Evolutionary conservation across 202 grass and related monocot species (phyloP), one percentile per base, ranked within the genome.

Genomic region (Panicum virgatum): DNA sequence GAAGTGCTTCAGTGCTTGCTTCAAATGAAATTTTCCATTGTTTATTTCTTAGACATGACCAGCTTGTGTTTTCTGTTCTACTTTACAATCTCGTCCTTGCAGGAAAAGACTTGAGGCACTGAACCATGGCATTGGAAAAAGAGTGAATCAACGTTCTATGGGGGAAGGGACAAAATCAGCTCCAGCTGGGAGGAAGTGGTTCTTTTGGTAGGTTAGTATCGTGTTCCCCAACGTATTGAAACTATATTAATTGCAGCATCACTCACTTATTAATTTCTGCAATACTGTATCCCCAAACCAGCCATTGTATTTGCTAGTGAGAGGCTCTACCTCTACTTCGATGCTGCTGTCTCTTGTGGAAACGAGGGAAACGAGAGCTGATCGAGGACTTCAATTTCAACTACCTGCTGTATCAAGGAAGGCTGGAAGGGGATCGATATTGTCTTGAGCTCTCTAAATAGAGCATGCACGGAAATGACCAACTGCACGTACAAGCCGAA

Each of bases 61-160:
- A 52, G 9, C 16, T n/a, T n/a, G n/a, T n/a, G n/a, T n/a, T n/a
- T n/a, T n/a, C n/a, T n/a, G n/a, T n/a, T n/a, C n/a, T n/a, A 61
- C 32, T 64, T 48, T 53, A 10, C 32, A 50, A 23, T 81, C 16
- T 54, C 45, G 2, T 73, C 32, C 76, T n/a, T 83, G 30, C 68
- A 97, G 93, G 63, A 93, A 93, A 84, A 87, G 90, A 59, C 65
- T 93, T 44, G 91, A 93, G 78, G 88, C 94, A 5, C 66, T 97
- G 58, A 97, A 91, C 75, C 46, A n/a, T 69, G 94, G 84, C 19
- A 88, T 93, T 45, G 50, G 19, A 76, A 93, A 86, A 93, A 85
- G 84, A 65, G 81, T 72, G 60, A 76, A 82, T 59, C 81, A 78
- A 84, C 78, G 74, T 83, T 66, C 86, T 47, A 32, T 30, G 25